These are phyloP conservation scores for Sphaerobolus stellatus DNA, from an alignment of 1,284 basidiomycete species.

Conservation along the genomic window DNA sequence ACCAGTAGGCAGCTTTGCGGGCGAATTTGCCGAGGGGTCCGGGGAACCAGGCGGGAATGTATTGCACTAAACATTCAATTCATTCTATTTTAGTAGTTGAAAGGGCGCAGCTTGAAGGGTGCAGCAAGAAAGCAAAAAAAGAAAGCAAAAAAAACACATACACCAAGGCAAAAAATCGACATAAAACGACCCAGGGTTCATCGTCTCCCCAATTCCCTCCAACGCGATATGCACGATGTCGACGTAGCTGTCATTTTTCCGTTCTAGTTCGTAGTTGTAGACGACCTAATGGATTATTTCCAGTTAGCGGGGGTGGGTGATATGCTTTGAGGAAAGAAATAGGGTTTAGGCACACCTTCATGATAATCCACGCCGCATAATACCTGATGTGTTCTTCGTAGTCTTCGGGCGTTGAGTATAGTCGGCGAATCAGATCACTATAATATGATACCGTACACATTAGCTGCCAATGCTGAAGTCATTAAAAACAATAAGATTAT, in stretches of 20 bases:
- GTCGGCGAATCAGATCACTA: background rate
- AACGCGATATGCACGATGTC: constrained; percentile 43
- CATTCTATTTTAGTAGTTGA: too few relatives aligned
- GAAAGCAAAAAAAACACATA: background rate
- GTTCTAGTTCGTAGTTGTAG: background rate
- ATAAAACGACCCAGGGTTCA: constrained; percentile 25
- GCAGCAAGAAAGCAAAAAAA: background rate
- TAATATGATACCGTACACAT: too few relatives aligned
- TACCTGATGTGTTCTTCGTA: background rate
- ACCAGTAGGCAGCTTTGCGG: too few relatives aligned
- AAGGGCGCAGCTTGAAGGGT: too few relatives aligned
- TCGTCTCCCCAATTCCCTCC: constrained; percentile 38
- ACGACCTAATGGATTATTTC: background rate
- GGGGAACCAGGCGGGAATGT: too few relatives aligned
- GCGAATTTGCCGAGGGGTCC: too few relatives aligned
- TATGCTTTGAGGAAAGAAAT: background rate
- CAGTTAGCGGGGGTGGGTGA: background rate
- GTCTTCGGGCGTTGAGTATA: background rate
- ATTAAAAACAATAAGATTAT: too few relatives aligned
- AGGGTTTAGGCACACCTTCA: background rate
- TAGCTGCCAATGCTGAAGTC: too few relatives aligned
- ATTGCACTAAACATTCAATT: too few relatives aligned
- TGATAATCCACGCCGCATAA: background rate
- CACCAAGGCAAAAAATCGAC: constrained; percentile 5
- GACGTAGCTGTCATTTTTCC: constrained; percentile 27